Percentiles rank a stretch among this genome's conserved stretches.
These are phyloP conservation scores for Ustilago loliicola DNA, from an alignment of 1,284 basidiomycete species.

Conservation along the genomic window DNA sequence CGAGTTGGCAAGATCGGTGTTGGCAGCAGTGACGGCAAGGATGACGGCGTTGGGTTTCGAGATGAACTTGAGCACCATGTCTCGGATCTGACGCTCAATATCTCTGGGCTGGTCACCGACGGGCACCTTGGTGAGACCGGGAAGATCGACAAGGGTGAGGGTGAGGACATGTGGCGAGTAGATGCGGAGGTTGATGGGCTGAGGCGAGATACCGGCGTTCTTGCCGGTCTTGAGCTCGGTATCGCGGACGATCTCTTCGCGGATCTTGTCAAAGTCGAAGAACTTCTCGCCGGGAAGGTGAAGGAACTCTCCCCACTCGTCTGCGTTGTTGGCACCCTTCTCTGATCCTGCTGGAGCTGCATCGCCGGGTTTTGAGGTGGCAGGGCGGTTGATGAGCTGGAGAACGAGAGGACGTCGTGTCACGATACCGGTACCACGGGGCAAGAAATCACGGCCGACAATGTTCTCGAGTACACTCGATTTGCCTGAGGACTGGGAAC, in stretches of 20 bases:
- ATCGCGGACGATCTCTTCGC: conserved; percentile 97
- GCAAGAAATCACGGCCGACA: conserved; percentile 87
- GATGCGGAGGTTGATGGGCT: conserved; percentile 94
- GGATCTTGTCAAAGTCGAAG: conserved; percentile 92
- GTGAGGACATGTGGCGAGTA: conserved; percentile 97
- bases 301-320: conserved; percentile 96
- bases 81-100: conserved; percentile 96
- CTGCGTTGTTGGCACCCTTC: conserved; percentile 39
- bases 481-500: conserved; percentile 75
- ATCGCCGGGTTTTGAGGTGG: conserved; percentile 37
- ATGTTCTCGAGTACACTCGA: conserved; percentile 78
- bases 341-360: conserved; percentile 17
- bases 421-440: conserved; percentile 92
- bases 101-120: conserved; percentile 80
- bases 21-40: conserved; percentile 94
- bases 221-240: conserved; percentile 97
- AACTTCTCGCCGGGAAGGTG: conserved; percentile 96
- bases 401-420: conserved; percentile 94
- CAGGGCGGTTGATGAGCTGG: conserved; percentile 86
- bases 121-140: conserved; percentile 86
- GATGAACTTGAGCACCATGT: conserved; percentile 92
- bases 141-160: conserved; percentile 93
- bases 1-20: conserved; percentile 98
- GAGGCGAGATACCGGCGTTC: conserved; percentile 97
- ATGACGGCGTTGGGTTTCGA: conserved; percentile 97